A percentile compares a stretch with the other conserved stretches of the same genome.
These are phyloP conservation scores for Erodium moschatum DNA, from an alignment of 441 rosid genomes.

Conservation along the genomic window DNA sequence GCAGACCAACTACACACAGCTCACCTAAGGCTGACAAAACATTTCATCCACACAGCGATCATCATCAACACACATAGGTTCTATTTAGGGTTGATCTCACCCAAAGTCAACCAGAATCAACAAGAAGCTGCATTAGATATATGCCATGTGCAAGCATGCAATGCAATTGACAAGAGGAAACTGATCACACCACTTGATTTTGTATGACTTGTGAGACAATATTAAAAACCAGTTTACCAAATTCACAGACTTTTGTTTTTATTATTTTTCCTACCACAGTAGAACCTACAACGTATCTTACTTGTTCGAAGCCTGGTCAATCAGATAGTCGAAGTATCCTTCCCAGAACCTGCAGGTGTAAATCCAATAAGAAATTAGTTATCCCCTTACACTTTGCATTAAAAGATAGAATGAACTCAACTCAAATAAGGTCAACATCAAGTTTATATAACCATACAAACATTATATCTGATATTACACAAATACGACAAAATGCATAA, in stretches of 20 bases:
- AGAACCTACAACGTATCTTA: constrained; percentile 32
- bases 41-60: background rate
- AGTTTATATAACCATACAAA: background rate
- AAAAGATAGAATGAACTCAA: constrained; percentile 2
- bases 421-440: background rate
- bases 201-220: constrained; percentile 3
- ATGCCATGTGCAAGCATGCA: too few species aligned
- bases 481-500: background rate
- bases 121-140: background rate
- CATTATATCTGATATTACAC: background rate
- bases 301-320: constrained; percentile 82
- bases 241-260: constrained; percentile 7
- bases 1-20: background rate
- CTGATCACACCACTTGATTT: background rate
- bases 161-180: constrained; percentile 16
- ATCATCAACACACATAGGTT: background rate
- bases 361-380: constrained; percentile 7
- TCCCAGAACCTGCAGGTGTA: constrained; percentile 84
- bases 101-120: background rate
- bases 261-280: background rate
- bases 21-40: background rate
- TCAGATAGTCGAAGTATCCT: constrained; percentile 83
- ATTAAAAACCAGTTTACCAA: constrained; percentile 7
- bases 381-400: background rate
- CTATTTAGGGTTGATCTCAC: constrained; percentile 6